Conservation (phyloP, 805 yeast species). For the Candida dajiaensis region DNA sequence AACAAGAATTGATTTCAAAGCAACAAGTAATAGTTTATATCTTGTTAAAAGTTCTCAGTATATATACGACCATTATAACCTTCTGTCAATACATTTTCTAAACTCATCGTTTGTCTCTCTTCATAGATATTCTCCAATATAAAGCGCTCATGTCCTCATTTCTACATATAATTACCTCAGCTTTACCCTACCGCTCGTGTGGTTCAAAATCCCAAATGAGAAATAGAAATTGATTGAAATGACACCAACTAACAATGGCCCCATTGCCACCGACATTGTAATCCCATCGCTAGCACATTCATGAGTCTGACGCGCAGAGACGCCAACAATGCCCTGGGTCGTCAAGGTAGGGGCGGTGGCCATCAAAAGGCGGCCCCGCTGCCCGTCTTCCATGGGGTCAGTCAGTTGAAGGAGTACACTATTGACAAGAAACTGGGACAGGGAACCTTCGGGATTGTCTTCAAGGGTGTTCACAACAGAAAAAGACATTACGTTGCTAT, state of each 20-base stretch:
- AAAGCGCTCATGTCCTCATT: no score
- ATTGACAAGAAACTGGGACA: conserved; percentile 53
- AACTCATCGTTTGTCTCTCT: no score
- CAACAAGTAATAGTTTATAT: no score
- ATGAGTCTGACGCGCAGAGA: not conserved
- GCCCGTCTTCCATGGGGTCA: not conserved
- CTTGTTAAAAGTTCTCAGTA: no score
- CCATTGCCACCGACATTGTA: not conserved
- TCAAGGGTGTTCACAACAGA: conserved; percentile 54
- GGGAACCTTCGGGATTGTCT: conserved; percentile 89
- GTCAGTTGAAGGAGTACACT: conserved; percentile 21
- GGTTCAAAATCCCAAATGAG: not conserved
- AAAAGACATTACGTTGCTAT: conserved; percentile 70
- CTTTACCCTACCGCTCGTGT: not conserved
- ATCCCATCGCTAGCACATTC: not conserved
- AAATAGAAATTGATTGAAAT: no score
- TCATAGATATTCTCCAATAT: no score
- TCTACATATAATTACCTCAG: no score
- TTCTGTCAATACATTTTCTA: no score
- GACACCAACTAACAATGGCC: not conserved
- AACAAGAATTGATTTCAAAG: no score
- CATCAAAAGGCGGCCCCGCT: not conserved
- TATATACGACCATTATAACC: no score
- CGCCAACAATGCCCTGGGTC: not conserved
- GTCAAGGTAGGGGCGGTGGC: not conserved